Percentiles rank a stretch among this genome's conserved stretches.
These are phyloP conservation scores for Hordeum marinum DNA, from an alignment of 176 grass and related monocot species.

Conservation along the genomic window DNA sequence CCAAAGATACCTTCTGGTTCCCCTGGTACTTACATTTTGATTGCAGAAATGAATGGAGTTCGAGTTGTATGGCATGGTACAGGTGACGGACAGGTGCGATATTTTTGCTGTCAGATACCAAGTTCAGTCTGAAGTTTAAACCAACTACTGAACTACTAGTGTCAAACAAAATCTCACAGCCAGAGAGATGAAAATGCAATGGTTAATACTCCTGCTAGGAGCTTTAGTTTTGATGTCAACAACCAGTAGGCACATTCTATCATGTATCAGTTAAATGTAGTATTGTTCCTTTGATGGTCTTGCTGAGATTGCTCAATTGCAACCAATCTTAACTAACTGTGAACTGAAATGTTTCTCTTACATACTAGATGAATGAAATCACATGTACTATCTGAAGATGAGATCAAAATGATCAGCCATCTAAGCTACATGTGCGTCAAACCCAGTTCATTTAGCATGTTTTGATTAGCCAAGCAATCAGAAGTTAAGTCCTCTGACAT, in stretches of 20 bases:
- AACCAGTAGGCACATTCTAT: no score
- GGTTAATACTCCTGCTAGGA: no score
- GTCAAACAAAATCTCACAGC: not conserved
- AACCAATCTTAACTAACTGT: not conserved
- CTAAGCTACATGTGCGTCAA: not conserved
- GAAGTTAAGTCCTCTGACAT: not conserved
- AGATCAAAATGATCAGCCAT: not conserved
- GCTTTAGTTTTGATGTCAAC: no score
- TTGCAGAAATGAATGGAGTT: constrained; percentile 12
- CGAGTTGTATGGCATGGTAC: not conserved
- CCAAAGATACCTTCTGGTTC: not conserved
- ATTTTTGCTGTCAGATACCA: not conserved
- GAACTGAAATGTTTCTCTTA: not conserved
- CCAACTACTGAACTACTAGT: not conserved
- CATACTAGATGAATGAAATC: not conserved
- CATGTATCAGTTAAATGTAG: not conserved
- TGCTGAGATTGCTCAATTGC: not conserved
- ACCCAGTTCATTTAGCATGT: not conserved
- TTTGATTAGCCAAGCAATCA: not conserved
- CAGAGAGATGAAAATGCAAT: not conserved
- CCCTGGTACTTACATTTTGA: not conserved
- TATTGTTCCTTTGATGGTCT: not conserved
- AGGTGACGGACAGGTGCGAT: not conserved
- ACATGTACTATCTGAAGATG: not conserved
- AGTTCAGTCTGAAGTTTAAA: constrained; percentile 3